phyloP scores from a whole-genome alignment of 805 yeast species.

The Debaryomyces castellii region DNA sequence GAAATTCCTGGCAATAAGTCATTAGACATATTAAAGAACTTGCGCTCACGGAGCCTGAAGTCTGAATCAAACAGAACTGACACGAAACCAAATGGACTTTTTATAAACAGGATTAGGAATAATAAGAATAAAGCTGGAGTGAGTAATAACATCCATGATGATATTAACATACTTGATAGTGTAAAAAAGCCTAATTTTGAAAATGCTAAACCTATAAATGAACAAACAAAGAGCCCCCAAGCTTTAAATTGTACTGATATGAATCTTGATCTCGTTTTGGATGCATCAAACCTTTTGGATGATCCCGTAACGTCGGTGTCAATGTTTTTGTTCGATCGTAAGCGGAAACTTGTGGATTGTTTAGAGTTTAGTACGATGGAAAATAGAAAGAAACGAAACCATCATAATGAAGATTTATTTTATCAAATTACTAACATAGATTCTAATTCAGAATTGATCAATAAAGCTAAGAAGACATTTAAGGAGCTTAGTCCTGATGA shows the following conservation, averaged over 20 bases:
- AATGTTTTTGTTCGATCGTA: constrained; percentile 12
- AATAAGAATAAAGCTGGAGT: neutral
- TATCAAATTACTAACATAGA: constrained; percentile 43
- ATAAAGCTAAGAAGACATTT: constrained; percentile 54
- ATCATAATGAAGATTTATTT: constrained; percentile 19
- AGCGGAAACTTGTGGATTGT: constrained; percentile 1
- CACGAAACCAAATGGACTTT: neutral
- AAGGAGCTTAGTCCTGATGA: constrained; percentile 84
- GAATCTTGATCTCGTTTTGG: constrained; percentile 2
- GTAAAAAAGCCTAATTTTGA: neutral
- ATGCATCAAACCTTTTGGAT: constrained; percentile 6
- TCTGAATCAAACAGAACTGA: neutral
- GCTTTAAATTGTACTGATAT: neutral
- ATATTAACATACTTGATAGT: neutral
- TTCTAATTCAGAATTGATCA: constrained; percentile 28
- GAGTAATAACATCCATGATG: neutral
- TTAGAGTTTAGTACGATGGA: constrained; percentile 5
- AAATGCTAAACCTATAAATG: neutral
- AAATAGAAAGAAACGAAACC: constrained; percentile 20
- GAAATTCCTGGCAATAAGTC: constrained; percentile 1
- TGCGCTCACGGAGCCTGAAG: neutral
- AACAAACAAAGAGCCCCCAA: neutral
- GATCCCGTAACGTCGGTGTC: constrained; percentile 15
- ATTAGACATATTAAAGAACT: constrained; percentile 4
- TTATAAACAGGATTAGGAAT: neutral